A percentile compares a stretch with the other conserved stretches of the same genome.
phyloP scores from a whole-genome alignment of 768 basidiomycete species.

The Trichaptum fuscoviolaceum region DNA sequence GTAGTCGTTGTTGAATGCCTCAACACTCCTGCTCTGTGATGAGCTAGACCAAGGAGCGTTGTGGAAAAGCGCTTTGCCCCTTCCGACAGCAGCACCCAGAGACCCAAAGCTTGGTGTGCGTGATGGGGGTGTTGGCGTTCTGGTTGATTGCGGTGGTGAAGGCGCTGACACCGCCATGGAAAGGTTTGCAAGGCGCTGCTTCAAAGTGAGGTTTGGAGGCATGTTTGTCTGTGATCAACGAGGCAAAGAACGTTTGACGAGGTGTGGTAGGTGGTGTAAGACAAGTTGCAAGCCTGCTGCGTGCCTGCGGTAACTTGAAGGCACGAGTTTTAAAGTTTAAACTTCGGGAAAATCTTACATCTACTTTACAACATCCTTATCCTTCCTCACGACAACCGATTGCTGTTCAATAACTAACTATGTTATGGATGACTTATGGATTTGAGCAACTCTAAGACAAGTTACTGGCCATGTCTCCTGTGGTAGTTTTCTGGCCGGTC shows the following conservation, averaged over 20 bases:
- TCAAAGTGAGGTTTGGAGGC: conserved; percentile 39
- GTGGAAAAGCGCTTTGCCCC: conserved; percentile 38
- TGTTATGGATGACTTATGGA: neutral
- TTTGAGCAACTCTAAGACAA: neutral
- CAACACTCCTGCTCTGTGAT: conserved; percentile 20
- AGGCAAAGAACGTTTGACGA: neutral
- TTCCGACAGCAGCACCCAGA: conserved; percentile 22
- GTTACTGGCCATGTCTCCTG: neutral
- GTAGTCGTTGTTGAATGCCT: conserved; percentile 18
- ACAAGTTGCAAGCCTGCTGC: neutral
- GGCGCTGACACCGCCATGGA: conserved; percentile 47
- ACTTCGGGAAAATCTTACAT: neutral
- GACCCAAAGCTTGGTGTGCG: conserved; percentile 16
- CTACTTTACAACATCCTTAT: no score
- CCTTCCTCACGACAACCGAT: no score
- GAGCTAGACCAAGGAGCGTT: conserved; percentile 46
- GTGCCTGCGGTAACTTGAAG: neutral
- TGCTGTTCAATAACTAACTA: neutral
- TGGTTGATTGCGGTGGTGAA: conserved; percentile 24
- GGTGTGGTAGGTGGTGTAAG: neutral
- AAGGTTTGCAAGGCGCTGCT: conserved; percentile 62
- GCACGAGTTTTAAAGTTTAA: neutral
- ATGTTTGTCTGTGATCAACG: neutral
- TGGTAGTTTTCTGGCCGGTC: neutral
- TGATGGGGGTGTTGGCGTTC: conserved; percentile 18